Percentiles rank a stretch among this genome's conserved stretches.
Conservation (phyloP, 805 yeast species). For the Metschnikowia cubensis region DNA sequence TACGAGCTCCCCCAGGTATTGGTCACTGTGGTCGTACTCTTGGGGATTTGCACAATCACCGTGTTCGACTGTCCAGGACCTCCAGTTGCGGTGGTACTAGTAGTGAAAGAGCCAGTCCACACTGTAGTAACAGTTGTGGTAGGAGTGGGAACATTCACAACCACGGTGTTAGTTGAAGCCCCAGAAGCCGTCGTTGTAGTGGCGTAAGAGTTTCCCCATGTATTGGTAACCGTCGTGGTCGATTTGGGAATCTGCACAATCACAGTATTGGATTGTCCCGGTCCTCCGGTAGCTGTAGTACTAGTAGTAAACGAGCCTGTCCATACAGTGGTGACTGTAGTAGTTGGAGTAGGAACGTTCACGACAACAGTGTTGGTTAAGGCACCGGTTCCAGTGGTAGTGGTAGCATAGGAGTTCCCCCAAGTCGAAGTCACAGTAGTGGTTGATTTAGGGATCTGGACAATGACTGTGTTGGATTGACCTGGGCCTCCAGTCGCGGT, state of each 20-base stretch:
- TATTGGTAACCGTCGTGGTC: background rate
- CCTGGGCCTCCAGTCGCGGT: conserved; percentile 7
- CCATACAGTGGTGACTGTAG: conserved; percentile 11
- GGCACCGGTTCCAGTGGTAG: conserved; percentile 1
- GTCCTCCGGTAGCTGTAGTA: background rate
- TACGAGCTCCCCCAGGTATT: conserved; percentile 7
- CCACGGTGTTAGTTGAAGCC: conserved; percentile 5
- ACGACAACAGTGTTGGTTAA: conserved; percentile 19
- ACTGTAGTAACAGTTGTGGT: conserved; percentile 9
- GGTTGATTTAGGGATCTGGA: conserved; percentile 8
- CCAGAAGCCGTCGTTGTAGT: background rate
- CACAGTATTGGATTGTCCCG: conserved; percentile 9
- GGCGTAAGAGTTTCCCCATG: conserved; percentile 6
- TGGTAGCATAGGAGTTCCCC: conserved; percentile 1
- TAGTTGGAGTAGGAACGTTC: conserved; percentile 10
- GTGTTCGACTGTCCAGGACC: conserved; percentile 5
- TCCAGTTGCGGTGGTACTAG: conserved; percentile 4
- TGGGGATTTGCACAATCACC: conserved; percentile 8
- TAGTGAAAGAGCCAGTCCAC: conserved; percentile 5
- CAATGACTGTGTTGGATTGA: conserved; percentile 5
- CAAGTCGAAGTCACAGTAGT: conserved; percentile 7
- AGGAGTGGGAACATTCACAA: conserved; percentile 17
- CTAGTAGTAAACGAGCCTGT: conserved; percentile 6
- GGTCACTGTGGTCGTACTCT: conserved; percentile 1
- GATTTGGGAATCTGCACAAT: conserved; percentile 10